A percentile compares a stretch with the other conserved stretches of the same genome.
Evolutionary conservation across 768 basidiomycete genomes (phyloP).

Genomic region (Collybiopsis confluens): DNA sequence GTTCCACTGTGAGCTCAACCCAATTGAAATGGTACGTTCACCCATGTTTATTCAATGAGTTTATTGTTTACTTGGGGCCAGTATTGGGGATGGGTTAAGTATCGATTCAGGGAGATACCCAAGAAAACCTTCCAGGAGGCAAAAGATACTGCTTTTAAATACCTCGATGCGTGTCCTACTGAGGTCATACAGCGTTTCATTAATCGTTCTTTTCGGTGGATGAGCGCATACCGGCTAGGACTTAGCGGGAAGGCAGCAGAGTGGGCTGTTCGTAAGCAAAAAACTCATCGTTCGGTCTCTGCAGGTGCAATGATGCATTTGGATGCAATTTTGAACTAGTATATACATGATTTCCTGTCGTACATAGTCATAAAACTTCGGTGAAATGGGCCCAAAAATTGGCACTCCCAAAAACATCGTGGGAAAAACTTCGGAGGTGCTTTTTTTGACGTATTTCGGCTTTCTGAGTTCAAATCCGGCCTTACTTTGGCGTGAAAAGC

Average conservation of each 20-base stretch:
- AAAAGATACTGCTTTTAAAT: constrained; percentile 8
- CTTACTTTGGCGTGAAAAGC: constrained; percentile 10
- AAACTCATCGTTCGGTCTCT: constrained; percentile 17
- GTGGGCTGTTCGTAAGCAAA: constrained; percentile 25
- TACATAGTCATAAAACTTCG: not conserved
- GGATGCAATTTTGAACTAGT: constrained; percentile 9
- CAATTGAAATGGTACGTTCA: constrained; percentile 31
- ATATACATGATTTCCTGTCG: no score
- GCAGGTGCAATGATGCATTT: constrained; percentile 16
- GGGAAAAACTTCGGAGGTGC: constrained; percentile 10
- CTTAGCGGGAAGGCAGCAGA: constrained; percentile 24
- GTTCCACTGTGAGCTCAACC: constrained; percentile 36
- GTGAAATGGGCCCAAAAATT: constrained; percentile 11
- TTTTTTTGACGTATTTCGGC: constrained; percentile 13
- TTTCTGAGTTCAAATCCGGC: constrained; percentile 13
- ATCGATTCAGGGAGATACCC: constrained; percentile 11
- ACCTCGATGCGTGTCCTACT: not conserved
- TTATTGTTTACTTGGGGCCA: not conserved
- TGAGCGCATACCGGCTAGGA: constrained; percentile 20
- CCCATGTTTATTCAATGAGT: not conserved
- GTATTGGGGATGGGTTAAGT: constrained; percentile 19
- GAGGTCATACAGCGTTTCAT: constrained; percentile 1
- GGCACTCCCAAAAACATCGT: constrained; percentile 9
- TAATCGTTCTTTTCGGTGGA: constrained; percentile 8
- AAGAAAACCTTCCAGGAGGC: constrained; percentile 9